Evolutionary conservation across 805 yeast species (phyloP).

Genomic region (Teunomyces atbi): DNA sequence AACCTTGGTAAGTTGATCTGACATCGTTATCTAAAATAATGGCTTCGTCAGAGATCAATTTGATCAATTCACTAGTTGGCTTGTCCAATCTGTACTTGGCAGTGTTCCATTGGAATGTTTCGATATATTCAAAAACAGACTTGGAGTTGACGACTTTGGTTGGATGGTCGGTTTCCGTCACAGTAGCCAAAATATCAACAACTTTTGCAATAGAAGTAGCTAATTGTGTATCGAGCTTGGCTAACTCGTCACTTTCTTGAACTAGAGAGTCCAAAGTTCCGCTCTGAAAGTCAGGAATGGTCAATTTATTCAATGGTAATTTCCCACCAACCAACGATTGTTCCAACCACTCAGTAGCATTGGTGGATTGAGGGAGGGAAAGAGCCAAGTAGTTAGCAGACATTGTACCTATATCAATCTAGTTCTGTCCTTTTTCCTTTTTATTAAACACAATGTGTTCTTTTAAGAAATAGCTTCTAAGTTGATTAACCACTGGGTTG

Average conservation of each 20-base stretch:
- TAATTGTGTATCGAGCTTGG: constrained; percentile 79
- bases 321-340: constrained; percentile 55
- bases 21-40: constrained; percentile 83
- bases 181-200: constrained; percentile 63
- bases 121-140: constrained; percentile 61
- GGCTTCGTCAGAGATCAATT: constrained; percentile 71
- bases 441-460: neutral
- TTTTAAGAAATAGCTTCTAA: neutral
- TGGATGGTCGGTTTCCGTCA: constrained; percentile 22
- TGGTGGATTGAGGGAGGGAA: constrained; percentile 55
- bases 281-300: constrained; percentile 83
- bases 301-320: constrained; percentile 50
- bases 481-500: neutral
- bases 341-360: constrained; percentile 55
- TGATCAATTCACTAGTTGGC: constrained; percentile 73
- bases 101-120: constrained; percentile 82
- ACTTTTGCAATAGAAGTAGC: constrained; percentile 67
- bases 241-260: constrained; percentile 84
- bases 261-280: constrained; percentile 93
- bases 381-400: constrained; percentile 50
- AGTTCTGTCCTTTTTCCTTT: neutral
- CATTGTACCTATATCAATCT: constrained; percentile 24
- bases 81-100: constrained; percentile 84
- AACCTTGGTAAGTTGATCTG: constrained; percentile 67
- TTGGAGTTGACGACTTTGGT: constrained; percentile 42